These are phyloP conservation scores for Craspedostauros australis DNA, from an alignment of 108 stramenopile species.

Conservation along the genomic window DNA sequence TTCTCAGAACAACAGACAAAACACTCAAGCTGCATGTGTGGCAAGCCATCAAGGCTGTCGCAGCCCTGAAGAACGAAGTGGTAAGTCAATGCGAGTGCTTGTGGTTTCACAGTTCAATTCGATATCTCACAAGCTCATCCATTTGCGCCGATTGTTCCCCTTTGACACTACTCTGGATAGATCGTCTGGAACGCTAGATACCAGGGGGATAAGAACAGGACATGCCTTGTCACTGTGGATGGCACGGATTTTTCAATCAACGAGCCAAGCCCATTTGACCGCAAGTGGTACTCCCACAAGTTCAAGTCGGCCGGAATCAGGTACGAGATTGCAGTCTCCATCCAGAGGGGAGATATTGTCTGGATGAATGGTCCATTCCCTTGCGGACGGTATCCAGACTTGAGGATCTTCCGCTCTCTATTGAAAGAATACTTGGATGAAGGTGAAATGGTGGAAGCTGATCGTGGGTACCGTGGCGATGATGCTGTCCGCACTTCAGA, in stretches of 20 bases:
- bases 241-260: constrained; percentile 7
- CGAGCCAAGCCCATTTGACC: neutral
- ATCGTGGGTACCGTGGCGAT: constrained; percentile 9
- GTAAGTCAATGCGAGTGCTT: too few species aligned
- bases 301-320: constrained; percentile 11
- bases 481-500: too few species aligned
- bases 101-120: too few species aligned
- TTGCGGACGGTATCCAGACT: constrained; percentile 8
- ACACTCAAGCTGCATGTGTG: too few species aligned
- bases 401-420: neutral
- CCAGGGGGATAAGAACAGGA: too few species aligned
- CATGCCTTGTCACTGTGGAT: constrained; percentile 11
- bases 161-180: too few species aligned
- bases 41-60: too few species aligned
- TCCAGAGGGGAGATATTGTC: constrained; percentile 17
- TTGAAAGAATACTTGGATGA: neutral
- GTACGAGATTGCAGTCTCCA: constrained; percentile 19
- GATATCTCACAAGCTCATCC: too few species aligned
- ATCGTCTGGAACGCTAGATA: too few species aligned
- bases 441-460: constrained; percentile 11
- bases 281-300: constrained; percentile 10
- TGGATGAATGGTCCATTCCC: constrained; percentile 22
- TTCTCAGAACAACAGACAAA: too few species aligned
- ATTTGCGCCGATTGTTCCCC: too few species aligned
- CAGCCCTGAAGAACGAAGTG: too few species aligned